Percentiles rank a stretch among this genome's conserved stretches.
phyloP scores from a whole-genome alignment of 192 early-diverging fungal genomes.

The Paraglomus occultum region DNA sequence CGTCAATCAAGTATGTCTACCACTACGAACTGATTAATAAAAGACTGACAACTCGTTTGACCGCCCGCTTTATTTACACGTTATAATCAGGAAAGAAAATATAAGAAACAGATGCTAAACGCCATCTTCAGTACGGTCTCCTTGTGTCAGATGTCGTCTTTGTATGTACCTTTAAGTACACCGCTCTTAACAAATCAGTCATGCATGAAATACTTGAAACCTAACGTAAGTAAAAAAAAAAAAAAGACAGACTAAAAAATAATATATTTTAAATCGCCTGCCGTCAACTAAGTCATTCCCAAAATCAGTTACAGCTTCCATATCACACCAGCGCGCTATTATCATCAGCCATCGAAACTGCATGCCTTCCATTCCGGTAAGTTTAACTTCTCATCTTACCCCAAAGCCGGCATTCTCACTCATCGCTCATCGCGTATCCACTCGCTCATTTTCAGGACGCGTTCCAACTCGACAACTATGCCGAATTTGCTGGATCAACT shows the following conservation, averaged over 20 bases:
- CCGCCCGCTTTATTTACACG: not conserved
- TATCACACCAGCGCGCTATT: constrained; percentile 58
- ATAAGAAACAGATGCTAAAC: constrained; percentile 42
- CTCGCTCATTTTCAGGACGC: constrained; percentile 26
- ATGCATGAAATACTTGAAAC: constrained; percentile 36
- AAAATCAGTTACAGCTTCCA: constrained; percentile 33
- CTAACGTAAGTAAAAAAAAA: constrained; percentile 41
- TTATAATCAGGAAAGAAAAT: constrained; percentile 30
- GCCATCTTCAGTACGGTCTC: constrained; percentile 36
- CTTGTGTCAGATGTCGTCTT: constrained; percentile 45
- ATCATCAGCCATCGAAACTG: constrained; percentile 52
- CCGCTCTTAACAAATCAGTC: constrained; percentile 26
- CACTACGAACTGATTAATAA: not conserved
- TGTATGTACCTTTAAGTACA: constrained; percentile 50
- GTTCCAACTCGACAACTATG: constrained; percentile 31
- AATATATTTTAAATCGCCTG: too few species aligned
- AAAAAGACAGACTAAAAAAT: too few species aligned
- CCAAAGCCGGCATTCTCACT: not conserved
- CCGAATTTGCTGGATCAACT: constrained; percentile 36
- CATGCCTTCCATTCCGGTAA: constrained; percentile 44
- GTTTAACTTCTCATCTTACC: not conserved
- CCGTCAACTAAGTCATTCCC: too few species aligned
- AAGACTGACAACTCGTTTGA: not conserved
- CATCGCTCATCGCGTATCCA: not conserved
- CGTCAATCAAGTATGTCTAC: not conserved